Evolutionary conservation across 75 land plant genomes (phyloP), one percentile per base, ranked within the genome.

Genomic region (Isoetes taiwanensis): DNA sequence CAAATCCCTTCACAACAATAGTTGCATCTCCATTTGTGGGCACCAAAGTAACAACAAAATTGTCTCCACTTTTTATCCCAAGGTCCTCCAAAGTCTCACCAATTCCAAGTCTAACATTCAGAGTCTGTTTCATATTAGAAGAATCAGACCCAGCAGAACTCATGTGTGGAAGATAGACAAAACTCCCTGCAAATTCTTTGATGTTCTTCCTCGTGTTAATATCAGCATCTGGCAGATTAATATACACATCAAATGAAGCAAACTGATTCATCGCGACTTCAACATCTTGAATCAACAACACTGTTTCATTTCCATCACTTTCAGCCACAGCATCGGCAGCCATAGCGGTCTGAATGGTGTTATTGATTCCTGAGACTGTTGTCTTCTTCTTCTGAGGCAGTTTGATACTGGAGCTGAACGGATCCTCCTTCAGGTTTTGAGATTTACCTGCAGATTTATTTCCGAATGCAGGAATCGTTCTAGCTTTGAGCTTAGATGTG

Each of bases 251-350:
- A n/a, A 46, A 46, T 16, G 16, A 19, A n/a, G 50, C 23, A 4
- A n/a, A 6, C 50, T 46, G 16, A 4, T 16, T 16, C 8, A 6
- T 19, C 6, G 16, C 50, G 12, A 46, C 25, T 23, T 46, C 50
- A 19, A 46, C 50, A 19, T 23, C 50, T 46, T 46, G 50, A 23
- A 46, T 46, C 50, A 46, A 19, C 50, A 46, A n/a, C 8, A 46
- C n/a, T 23, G 16, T 23, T 23, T 46, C 50, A 19, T 19, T 8
- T 14, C 14, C 38, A 14, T 37, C 38, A 14, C 14, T 14, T 14
- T 37, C 38, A n/a, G n/a, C n/a, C n/a, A n/a, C n/a, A n/a, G n/a
- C n/a, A n/a, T n/a, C n/a, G n/a, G n/a, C 6, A 46, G 12, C n/a
- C 38, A 37, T 37, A 9, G 38, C 38, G 11, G 38, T n/a, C n/a